phyloP scores from a whole-genome alignment of 2,329 filamentous ascomycete species.

The Tolypocladium cylindrosporum region DNA sequence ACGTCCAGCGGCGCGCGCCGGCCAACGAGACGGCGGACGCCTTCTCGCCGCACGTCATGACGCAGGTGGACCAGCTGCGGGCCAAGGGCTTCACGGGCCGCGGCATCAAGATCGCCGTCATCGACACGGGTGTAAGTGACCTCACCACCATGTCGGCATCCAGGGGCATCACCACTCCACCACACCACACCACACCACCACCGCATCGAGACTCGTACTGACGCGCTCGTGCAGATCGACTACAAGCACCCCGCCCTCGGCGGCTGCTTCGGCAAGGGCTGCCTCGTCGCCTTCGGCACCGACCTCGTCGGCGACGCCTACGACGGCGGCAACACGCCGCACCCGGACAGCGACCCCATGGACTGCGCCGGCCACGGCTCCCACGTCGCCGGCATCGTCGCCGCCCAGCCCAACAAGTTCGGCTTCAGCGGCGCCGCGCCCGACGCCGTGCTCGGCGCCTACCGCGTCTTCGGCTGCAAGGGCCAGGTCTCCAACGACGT shows the following conservation, averaged over 20 bases:
- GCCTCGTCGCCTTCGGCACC: constrained; percentile 45
- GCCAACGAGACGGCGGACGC: constrained; percentile 19
- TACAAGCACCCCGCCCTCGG: constrained; percentile 55
- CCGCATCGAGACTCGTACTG: too few relatives aligned
- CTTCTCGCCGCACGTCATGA: constrained; percentile 44
- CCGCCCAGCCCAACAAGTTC: constrained; percentile 41
- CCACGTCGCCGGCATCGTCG: constrained; percentile 53
- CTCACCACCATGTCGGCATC: too few relatives aligned
- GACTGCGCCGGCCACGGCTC: constrained; percentile 51
- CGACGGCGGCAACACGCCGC: constrained; percentile 25
- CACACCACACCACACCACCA: too few relatives aligned
- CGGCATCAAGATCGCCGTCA: constrained; percentile 41
- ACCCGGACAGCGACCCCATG: constrained; percentile 41
- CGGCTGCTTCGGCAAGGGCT: constrained; percentile 51
- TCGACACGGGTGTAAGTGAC: constrained; percentile 42
- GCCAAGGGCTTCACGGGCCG: constrained; percentile 37
- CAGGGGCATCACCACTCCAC: too few relatives aligned
- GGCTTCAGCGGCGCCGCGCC: constrained; percentile 49
- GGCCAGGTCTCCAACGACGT: constrained; percentile 44
- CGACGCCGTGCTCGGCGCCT: constrained; percentile 44
- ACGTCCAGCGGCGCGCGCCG: constrained; percentile 8
- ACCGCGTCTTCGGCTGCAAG: constrained; percentile 46
- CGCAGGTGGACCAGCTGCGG: constrained; percentile 43
- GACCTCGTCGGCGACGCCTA: constrained; percentile 49
- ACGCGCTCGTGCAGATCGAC: constrained; percentile 33